Conservation (phyloP, 2,329 filamentous ascomycete genomes). For the Hyphodiscus sp. region DNA sequence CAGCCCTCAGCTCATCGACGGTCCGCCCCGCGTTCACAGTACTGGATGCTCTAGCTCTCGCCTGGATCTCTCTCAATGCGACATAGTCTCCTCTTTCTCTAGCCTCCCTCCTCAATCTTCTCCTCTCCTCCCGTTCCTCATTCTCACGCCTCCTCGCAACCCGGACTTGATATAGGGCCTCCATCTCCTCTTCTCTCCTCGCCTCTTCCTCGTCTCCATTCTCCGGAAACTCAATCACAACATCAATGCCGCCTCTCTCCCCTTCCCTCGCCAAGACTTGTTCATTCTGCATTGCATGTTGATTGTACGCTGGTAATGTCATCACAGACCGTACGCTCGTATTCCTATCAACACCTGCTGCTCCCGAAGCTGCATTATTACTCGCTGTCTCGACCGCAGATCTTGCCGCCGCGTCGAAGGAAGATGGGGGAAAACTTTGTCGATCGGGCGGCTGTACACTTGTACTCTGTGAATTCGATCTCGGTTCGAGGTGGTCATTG, state of each 20-base stretch:
- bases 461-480: constrained; percentile 20
- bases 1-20: constrained; percentile 52
- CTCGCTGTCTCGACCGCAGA: constrained; percentile 1
- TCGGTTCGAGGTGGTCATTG: constrained; percentile 34
- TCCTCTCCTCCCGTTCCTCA: constrained; percentile 70
- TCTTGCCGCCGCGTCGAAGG: constrained; percentile 8
- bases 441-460: constrained; percentile 4
- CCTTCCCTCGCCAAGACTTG: constrained; percentile 82
- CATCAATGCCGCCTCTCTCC: constrained; percentile 85
- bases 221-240: constrained; percentile 79
- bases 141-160: constrained; percentile 68
- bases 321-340: constrained; percentile 89
- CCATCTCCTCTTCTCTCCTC: constrained; percentile 85
- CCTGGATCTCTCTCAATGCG: constrained; percentile 57
- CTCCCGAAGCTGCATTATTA: constrained; percentile 2
- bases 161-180: constrained; percentile 83
- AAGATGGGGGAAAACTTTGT: constrained; percentile 8
- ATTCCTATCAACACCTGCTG: constrained; percentile 62
- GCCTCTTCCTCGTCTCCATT: constrained; percentile 70
- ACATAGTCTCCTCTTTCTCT: constrained; percentile 62
- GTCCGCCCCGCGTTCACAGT: constrained; percentile 33
- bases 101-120: constrained; percentile 64
- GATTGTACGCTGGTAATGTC: constrained; percentile 82
- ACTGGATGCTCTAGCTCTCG: constrained; percentile 43
- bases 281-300: constrained; percentile 66